Evolutionary conservation across 2,329 filamentous ascomycete genomes (phyloP), one percentile per base, ranked within the genome.

Genomic region (Dothistroma pini): DNA sequence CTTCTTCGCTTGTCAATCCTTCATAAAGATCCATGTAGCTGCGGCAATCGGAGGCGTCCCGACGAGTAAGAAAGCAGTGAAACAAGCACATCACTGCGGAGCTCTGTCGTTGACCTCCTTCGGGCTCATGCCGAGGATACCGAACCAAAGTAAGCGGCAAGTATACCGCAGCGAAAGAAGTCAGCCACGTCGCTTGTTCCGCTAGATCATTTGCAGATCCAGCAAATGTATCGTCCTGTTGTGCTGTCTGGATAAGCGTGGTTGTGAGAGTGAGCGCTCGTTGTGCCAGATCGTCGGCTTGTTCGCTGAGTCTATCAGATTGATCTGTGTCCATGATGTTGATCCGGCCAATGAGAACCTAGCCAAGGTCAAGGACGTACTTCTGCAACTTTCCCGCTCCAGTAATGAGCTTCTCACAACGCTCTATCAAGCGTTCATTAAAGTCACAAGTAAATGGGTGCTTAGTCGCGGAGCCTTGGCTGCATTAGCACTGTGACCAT

Each of bases 71-170:
- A 41, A 41, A 41, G 35, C 35, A 4, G 35, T 41, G 4, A 41
- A 4, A 41, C 38, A 41, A 14, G 38, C 38, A 11, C 38, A 14
- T 5, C 38, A 41, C 14, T n/a, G 10, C 2, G 38, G 38, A 16
- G 10, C 2, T 6, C 38, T 16, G 14, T 41, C 4, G 38, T 41
- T 41, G 38, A 41, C 14, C 9, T 64, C 50, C 19, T 19, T 25
- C 2, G 56, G 57, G 32, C 63, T 62, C 63, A 66, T 66, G 0
- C 64, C 63, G 38, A 63, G 63, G n/a, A 66, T 60, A 0, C 64
- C 60, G 2, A 1, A 61, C 62, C 6, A 66, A 38, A 1, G 54
- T 64, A 21, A 66, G 21, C 10, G 60, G 64, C 14, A 63, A 19
- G 22, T 66, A 64, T 12, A 62, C 35, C 1, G 60, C 62, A 1